Percentiles rank a stretch among this genome's conserved stretches.
Conservation (phyloP, 2,329 filamentous ascomycete genomes). For the Teratosphaeria nubilosa region DNA sequence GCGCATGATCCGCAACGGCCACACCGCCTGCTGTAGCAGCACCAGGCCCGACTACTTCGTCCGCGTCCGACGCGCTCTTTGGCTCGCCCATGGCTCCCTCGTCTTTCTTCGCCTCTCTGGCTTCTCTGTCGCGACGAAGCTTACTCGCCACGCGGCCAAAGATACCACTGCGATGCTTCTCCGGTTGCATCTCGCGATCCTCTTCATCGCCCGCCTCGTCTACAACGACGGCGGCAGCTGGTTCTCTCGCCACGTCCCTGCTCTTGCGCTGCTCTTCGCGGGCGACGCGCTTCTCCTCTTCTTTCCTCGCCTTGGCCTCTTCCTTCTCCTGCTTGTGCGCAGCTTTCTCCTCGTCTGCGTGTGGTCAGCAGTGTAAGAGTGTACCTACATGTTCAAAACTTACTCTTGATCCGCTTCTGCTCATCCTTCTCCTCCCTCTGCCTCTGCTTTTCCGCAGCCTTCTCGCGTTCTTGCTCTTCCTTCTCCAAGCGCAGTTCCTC, state of each 20-base stretch:
- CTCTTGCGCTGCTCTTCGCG: constrained; percentile 45
- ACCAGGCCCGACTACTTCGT: constrained; percentile 4
- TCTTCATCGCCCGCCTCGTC: constrained; percentile 3
- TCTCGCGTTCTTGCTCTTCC: constrained; percentile 53
- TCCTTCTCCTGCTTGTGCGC: constrained; percentile 42
- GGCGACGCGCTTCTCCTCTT: constrained; percentile 40
- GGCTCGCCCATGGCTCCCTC: not conserved
- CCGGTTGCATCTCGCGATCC: constrained; percentile 4
- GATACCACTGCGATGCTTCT: constrained; percentile 2
- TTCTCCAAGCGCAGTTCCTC: constrained; percentile 53
- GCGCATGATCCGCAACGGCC: constrained; percentile 3
- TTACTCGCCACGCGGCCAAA: constrained; percentile 3
- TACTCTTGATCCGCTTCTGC: constrained; percentile 47
- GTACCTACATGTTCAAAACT: constrained; percentile 20
- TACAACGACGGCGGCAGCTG: constrained; percentile 3
- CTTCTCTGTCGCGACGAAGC: constrained; percentile 4
- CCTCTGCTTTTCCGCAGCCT: constrained; percentile 43
- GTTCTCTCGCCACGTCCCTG: constrained; percentile 14
- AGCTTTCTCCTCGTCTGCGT: constrained; percentile 45
- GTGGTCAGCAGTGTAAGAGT: constrained; percentile 4
- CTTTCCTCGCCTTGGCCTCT: constrained; percentile 40
- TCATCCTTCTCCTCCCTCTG: constrained; percentile 36
- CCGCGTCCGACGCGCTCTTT: not conserved
- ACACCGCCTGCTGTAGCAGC: constrained; percentile 6
- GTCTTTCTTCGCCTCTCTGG: constrained; percentile 4